Evolutionary conservation across 306 rosid genomes (phyloP).

Genomic region (Glycine tomentella): DNA sequence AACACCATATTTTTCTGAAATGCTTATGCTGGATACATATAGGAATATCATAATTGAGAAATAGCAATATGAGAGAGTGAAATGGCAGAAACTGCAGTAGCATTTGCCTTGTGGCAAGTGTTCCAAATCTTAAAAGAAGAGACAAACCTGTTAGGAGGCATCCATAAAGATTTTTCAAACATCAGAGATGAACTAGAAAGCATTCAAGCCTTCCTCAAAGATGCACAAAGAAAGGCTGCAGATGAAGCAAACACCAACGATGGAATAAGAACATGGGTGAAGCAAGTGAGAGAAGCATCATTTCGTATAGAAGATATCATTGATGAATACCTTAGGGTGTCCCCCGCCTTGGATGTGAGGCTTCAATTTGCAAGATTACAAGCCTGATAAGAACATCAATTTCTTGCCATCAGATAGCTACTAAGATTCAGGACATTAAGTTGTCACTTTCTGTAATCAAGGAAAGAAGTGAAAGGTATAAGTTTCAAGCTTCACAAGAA

Average conservation of each 20-base stretch:
- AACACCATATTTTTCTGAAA: not conserved
- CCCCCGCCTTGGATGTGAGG: not conserved
- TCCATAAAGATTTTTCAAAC: slow-evolving; percentile 15
- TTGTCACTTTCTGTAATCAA: not conserved
- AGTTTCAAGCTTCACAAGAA: not conserved
- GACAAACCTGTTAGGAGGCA: not conserved
- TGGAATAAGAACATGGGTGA: slow-evolving; percentile 39
- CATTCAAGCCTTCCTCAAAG: slow-evolving; percentile 36
- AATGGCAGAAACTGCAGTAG: slow-evolving; percentile 44
- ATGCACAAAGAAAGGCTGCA: slow-evolving; percentile 39
- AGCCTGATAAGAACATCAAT: not conserved
- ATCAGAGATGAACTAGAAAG: slow-evolving; percentile 40
- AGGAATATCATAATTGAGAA: too few relatives aligned
- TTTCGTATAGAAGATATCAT: slow-evolving; percentile 34
- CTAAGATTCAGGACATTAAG: slow-evolving; percentile 23
- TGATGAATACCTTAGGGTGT: not conserved
- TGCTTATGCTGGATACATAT: not conserved
- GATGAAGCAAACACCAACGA: slow-evolving; percentile 28
- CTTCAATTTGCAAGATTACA: not conserved
- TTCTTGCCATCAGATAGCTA: not conserved
- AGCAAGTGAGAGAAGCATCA: slow-evolving; percentile 37
- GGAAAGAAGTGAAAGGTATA: not conserved
- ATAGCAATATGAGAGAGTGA: not conserved
- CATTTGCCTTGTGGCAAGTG: not conserved
- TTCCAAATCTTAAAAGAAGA: slow-evolving; percentile 15